Evolutionary conservation across 2,329 filamentous ascomycete species (phyloP).

Genomic region (Penicillium sp.): DNA sequence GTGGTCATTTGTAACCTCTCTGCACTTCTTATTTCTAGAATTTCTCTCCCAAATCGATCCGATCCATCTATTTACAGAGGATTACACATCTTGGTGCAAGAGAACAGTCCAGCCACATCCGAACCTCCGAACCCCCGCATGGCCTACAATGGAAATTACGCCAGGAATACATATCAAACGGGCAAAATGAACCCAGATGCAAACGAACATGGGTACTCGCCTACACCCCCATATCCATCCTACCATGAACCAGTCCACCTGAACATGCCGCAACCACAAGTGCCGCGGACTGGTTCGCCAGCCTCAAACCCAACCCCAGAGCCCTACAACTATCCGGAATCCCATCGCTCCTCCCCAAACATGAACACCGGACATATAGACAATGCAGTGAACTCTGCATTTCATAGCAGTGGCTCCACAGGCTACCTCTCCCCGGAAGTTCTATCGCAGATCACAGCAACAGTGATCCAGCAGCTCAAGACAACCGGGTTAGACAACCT

Average conservation of each 20-base stretch:
- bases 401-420: slow-evolving; percentile 51
- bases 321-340: slow-evolving; percentile 12
- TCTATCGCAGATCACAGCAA: slow-evolving; percentile 60
- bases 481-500: slow-evolving; percentile 42
- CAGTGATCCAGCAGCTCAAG: slow-evolving; percentile 59
- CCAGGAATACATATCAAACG: slow-evolving; percentile 30
- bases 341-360: slow-evolving; percentile 17
- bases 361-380: slow-evolving; percentile 47
- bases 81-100: neutral
- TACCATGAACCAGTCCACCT: slow-evolving; percentile 32
- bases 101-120: neutral
- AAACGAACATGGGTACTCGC: slow-evolving; percentile 29
- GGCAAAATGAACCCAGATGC: slow-evolving; percentile 26
- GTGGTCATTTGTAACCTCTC: neutral
- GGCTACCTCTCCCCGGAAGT: slow-evolving; percentile 59
- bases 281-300: slow-evolving; percentile 23
- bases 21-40: neutral
- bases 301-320: slow-evolving; percentile 18
- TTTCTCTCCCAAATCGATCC: neutral
- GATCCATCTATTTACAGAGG: neutral
- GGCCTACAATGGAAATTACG: slow-evolving; percentile 47
- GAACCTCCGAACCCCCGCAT: slow-evolving; percentile 24
- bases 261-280: slow-evolving; percentile 40
- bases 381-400: slow-evolving; percentile 58
- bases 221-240: slow-evolving; percentile 35